Percentiles rank a stretch among this genome's conserved stretches.
These are phyloP conservation scores for Auricularia cornea DNA, from an alignment of 768 basidiomycete species.

Conservation along the genomic window DNA sequence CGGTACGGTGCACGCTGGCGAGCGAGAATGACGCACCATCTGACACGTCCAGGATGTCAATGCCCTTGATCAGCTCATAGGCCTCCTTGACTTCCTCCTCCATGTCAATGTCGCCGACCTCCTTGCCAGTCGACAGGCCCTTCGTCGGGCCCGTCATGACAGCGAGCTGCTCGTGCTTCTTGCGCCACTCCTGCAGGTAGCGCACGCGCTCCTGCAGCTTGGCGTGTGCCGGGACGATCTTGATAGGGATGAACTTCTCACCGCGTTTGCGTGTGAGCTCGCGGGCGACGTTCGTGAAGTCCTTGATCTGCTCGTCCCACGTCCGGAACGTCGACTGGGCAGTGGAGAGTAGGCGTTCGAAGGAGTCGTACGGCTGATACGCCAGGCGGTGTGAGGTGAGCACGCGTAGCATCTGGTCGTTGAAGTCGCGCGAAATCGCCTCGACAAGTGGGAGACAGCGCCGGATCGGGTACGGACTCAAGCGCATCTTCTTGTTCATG, in stretches of 20 bases:
- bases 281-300: slow-evolving; percentile 85
- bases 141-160: slow-evolving; percentile 96
- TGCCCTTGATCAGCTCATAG: slow-evolving; percentile 94
- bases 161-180: slow-evolving; percentile 94
- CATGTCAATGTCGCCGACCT: slow-evolving; percentile 92
- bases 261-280: slow-evolving; percentile 84
- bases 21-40: slow-evolving; percentile 47
- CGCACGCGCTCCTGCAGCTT: slow-evolving; percentile 82
- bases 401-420: slow-evolving; percentile 86
- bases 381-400: slow-evolving; percentile 85
- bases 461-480: slow-evolving; percentile 94
- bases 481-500: slow-evolving; percentile 89
- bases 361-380: slow-evolving; percentile 90
- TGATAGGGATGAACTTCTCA: slow-evolving; percentile 96
- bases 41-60: slow-evolving; percentile 92
- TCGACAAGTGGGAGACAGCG: slow-evolving; percentile 95
- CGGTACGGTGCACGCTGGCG: neutral
- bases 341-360: slow-evolving; percentile 74
- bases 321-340: slow-evolving; percentile 72
- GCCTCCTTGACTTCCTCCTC: slow-evolving; percentile 94
- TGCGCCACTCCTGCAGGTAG: slow-evolving; percentile 87
- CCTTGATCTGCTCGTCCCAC: slow-evolving; percentile 88
- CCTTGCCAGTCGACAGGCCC: slow-evolving; percentile 66
- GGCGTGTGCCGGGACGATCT: slow-evolving; percentile 82
- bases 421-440: slow-evolving; percentile 96